Evolutionary conservation across 768 basidiomycete species (phyloP).

Genomic region (Leucosporidium creatinivorum): DNA sequence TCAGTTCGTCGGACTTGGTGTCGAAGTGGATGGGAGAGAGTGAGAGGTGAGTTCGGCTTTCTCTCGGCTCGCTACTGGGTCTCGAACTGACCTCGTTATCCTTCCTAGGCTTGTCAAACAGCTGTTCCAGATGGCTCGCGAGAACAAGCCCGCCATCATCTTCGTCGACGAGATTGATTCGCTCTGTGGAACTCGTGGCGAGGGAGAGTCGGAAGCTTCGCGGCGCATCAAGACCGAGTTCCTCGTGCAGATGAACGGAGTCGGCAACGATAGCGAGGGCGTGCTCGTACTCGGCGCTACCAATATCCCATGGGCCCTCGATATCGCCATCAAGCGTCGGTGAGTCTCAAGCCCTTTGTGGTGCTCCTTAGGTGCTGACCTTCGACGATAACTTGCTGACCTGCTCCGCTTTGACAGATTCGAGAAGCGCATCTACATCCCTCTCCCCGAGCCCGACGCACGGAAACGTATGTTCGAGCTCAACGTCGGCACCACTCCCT

Average conservation of each 20-base stretch:
- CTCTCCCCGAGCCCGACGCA: slow-evolving; percentile 86
- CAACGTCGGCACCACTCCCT: slow-evolving; percentile 87
- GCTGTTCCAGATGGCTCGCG: slow-evolving; percentile 90
- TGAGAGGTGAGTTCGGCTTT: slow-evolving; percentile 59
- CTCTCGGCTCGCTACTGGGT: neutral
- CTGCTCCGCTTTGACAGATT: slow-evolving; percentile 51
- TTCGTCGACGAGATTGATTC: slow-evolving; percentile 99
- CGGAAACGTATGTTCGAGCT: slow-evolving; percentile 93
- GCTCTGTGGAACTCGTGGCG: slow-evolving; percentile 84
- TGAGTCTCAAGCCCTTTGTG: slow-evolving; percentile 40
- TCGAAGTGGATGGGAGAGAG: slow-evolving; percentile 99
- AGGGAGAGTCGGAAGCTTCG: slow-evolving; percentile 96
- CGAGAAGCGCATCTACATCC: slow-evolving; percentile 97
- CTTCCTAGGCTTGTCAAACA: slow-evolving; percentile 73
- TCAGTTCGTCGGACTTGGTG: slow-evolving; percentile 88
- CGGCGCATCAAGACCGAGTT: slow-evolving; percentile 94
- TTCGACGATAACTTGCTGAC: neutral
- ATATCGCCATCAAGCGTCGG: slow-evolving; percentile 84
- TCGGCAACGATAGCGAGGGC: slow-evolving; percentile 93
- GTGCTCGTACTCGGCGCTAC: slow-evolving; percentile 95
- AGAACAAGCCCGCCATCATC: slow-evolving; percentile 94
- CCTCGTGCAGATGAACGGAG: slow-evolving; percentile 92
- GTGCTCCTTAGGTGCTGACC: neutral
- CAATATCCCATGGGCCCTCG: slow-evolving; percentile 97
- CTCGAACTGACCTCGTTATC: neutral